A percentile compares a stretch with the other conserved stretches of the same genome.
These are phyloP conservation scores for Yamadazyma paraphyllophila DNA, from an alignment of 805 yeast species.

Conservation along the genomic window DNA sequence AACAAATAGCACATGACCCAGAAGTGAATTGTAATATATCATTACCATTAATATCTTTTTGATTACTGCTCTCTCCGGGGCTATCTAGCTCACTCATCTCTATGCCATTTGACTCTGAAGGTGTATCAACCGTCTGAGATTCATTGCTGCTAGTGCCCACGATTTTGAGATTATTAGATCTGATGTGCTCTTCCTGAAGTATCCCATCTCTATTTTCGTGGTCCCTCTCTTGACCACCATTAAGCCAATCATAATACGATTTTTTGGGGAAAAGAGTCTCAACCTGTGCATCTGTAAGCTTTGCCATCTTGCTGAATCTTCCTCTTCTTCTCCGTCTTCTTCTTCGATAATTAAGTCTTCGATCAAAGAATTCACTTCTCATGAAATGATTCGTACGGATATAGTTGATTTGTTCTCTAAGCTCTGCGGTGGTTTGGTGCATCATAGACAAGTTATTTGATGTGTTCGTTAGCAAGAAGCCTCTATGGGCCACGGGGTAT, in stretches of 20 bases:
- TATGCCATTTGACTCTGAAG: not conserved
- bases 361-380: constrained; percentile 30
- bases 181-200: constrained; percentile 28
- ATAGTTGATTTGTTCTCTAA: constrained; percentile 36
- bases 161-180: not conserved
- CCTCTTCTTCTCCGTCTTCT: constrained; percentile 40
- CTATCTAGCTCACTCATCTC: constrained; percentile 4
- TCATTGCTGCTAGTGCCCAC: not conserved
- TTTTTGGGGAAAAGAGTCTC: constrained; percentile 57
- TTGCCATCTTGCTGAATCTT: constrained; percentile 47
- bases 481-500: constrained; percentile 33
- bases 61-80: not conserved
- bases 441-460: not conserved
- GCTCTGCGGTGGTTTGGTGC: constrained; percentile 20
- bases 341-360: constrained; percentile 26
- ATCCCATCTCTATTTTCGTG: constrained; percentile 42
- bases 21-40: constrained; percentile 49
- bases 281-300: constrained; percentile 56
- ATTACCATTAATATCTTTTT: constrained; percentile 1
- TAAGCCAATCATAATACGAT: constrained; percentile 58
- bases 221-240: constrained; percentile 58
- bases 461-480: constrained; percentile 14
- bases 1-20: constrained; percentile 77
- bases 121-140: not conserved
- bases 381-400: constrained; percentile 31